A percentile compares a stretch with the other conserved stretches of the same genome.
phyloP scores from a whole-genome alignment of 345 rosid genomes.

The Brassica napus region DNA sequence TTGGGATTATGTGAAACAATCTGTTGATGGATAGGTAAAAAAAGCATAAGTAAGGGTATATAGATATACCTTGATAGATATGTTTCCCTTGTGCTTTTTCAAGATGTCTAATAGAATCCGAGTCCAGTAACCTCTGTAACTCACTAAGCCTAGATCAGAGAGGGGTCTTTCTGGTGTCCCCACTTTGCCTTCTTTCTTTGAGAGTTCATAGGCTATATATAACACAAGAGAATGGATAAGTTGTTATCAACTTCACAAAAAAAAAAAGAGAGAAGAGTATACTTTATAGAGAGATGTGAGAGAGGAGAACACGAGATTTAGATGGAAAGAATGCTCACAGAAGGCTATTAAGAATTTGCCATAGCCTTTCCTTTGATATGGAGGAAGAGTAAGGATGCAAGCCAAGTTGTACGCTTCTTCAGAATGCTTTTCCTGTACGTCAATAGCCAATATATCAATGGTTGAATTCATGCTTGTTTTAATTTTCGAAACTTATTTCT shows the following conservation, averaged over 20 bases:
- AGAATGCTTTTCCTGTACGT: conserved; percentile 89
- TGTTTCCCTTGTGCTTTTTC: conserved; percentile 98
- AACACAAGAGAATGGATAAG: not conserved
- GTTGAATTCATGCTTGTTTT: not conserved
- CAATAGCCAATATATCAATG: not conserved
- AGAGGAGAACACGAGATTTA: not conserved
- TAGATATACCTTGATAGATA: conserved; percentile 81
- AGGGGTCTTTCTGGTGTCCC: conserved; percentile 99
- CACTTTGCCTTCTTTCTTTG: conserved; percentile 98
- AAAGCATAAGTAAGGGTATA: not conserved
- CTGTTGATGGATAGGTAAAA: not conserved
- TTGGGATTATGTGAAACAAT: conserved; percentile 7
- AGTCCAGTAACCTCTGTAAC: conserved; percentile 99
- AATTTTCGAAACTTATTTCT: not conserved
- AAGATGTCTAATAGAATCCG: conserved; percentile 90
- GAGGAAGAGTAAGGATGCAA: conserved; percentile 97
- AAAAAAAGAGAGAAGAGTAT: not conserved
- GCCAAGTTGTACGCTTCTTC: conserved; percentile 98
- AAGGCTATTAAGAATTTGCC: conserved; percentile 97
- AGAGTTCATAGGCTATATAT: conserved; percentile 97
- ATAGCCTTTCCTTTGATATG: conserved; percentile 99
- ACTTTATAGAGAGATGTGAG: not conserved
- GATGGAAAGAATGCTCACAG: conserved; percentile 56
- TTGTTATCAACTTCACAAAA: not conserved
- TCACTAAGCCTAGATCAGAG: conserved; percentile 90